Conservation (phyloP, 129 eudicot genomes). For the Deinandra increscens region DNA sequence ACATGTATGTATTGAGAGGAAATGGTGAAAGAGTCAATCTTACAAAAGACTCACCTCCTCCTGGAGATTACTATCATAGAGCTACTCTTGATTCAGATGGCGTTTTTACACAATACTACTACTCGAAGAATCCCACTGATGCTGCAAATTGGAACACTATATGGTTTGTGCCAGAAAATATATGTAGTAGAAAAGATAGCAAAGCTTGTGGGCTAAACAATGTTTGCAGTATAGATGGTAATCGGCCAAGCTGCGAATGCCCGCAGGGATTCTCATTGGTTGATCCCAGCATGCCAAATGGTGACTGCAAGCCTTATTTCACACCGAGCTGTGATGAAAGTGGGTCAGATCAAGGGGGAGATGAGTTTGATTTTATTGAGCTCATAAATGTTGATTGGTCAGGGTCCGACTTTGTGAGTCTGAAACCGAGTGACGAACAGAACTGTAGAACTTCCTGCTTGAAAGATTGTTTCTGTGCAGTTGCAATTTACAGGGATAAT, state of each 20-base stretch:
- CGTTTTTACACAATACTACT: conserved; percentile 39
- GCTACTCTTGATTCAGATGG: conserved; percentile 55
- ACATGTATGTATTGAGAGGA: conserved; percentile 24
- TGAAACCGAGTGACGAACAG: conserved; percentile 21
- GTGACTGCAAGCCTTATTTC: too few relatives aligned
- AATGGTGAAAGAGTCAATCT: conserved; percentile 28
- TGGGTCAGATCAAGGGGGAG: not conserved
- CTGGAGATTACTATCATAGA: conserved; percentile 37
- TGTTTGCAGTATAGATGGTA: conserved; percentile 41
- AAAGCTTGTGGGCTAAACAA: conserved; percentile 67
- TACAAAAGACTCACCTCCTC: not conserved
- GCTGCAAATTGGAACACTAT: conserved; percentile 10
- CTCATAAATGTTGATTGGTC: conserved; percentile 53
- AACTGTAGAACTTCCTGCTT: conserved; percentile 25
- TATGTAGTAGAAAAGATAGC: conserved; percentile 32
- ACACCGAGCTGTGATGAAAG: conserved; percentile 31
- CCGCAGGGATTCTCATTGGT: conserved; percentile 44
- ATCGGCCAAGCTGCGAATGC: conserved; percentile 54
- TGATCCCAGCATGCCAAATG: conserved; percentile 20
- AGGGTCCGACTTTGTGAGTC: conserved; percentile 8
- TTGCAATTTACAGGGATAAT: conserved; percentile 26
- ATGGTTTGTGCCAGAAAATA: conserved; percentile 39
- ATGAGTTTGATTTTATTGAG: conserved; percentile 19
- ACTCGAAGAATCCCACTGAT: conserved; percentile 23
- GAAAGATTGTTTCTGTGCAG: conserved; percentile 64